Evolutionary conservation across 1,284 basidiomycete genomes (phyloP), one percentile per base, ranked within the genome.

Genomic region (Ganoderma sp.): DNA sequence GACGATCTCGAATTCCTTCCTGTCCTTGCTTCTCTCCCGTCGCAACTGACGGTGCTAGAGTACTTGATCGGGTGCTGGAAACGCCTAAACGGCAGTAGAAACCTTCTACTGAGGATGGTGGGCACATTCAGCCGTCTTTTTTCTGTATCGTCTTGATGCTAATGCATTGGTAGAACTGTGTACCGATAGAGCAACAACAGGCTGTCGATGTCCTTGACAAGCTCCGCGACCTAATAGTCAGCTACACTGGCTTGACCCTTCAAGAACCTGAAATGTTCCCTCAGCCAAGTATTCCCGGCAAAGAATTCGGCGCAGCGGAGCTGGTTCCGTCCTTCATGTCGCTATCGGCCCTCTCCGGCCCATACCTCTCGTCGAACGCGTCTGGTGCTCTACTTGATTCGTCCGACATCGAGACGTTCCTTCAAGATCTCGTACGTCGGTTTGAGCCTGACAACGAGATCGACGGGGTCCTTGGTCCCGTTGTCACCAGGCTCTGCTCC

Each of bases 251-350:
- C 9, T 85, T 99, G 67, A 92, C 90, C 17, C 82, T 99, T 10
- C 95, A 97, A 79, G 96, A 97, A 70, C 94, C 97, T 0, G 90
- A 89, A 57, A 97, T 99, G 93, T 99, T 99, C 74, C 93, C 95
- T 60, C 94, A 96, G 76, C 95, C 96, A 0, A 73, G 80, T 68
- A 87, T 87, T 89, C 93, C 79, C 41, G 90, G 91, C 9, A 90
- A 90, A 74, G 82, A 83, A 2, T 79, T 92, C 64, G 96, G 96
- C 12, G 84, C 92, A 0, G 80, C 86, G 15, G 96, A 98, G 78
- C 87, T 98, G 57, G 84, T 95, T 19, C 84, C 84, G 2, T 86
- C 92, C 14, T 85, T 98, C 14, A 82, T 97, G n/a, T 90, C 85
- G 25, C 83, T 88, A 25, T 92, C 87, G 61, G 84, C 86, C 8